Base-by-base conservation (phyloP, 345 rosid species). In the Heritiera fomes region DNA sequence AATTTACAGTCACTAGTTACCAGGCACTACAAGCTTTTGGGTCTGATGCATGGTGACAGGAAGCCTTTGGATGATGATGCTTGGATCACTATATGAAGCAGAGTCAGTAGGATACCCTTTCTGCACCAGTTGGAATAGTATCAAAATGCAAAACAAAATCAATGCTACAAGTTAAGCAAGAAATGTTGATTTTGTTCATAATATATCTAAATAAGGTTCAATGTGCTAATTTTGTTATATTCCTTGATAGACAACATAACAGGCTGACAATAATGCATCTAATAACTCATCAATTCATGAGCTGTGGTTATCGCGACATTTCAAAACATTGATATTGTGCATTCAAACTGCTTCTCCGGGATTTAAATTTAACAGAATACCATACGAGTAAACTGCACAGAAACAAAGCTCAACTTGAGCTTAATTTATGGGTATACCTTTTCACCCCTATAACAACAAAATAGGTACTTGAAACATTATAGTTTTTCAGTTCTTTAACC, bases 21-120 rank as follows among this genome's bases (percentile, higher is more conserved):
- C 78, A 34, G 86, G 87, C 78, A 92, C 70, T 84, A 82, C 84
- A 77, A 94, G 92, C 89, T 90, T 94, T 80, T 91, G 93, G 73
- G 91, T 90, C 83, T 80, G 87, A 58, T 87, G 89, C 89, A 86
- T 88, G 84, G 92, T 73, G 78, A 91, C 87, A 12, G 97, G 98
- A 79, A 94, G 97, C 88, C 90, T 94, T 86, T 94, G 92, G 82
- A 93, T 88, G 82, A 94, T 89, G 81, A 82, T 78, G 86, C 95
- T 91, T 52, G 98, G 99, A 87, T 94, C 99, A 80, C 88, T 82
- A 72, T 90, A 91, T 38, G 91, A 84, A 63, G 95, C 93, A 85
- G 94, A 77, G 83, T 93, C 98, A 76, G 84, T 80, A 67, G 98
- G 93, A 83, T 91, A 87, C 68, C 97, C 99, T 86, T 88, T 91